Evolutionary conservation across 75 land plant species (phyloP).

Genomic region (Pseudotsuga menziesii): DNA sequence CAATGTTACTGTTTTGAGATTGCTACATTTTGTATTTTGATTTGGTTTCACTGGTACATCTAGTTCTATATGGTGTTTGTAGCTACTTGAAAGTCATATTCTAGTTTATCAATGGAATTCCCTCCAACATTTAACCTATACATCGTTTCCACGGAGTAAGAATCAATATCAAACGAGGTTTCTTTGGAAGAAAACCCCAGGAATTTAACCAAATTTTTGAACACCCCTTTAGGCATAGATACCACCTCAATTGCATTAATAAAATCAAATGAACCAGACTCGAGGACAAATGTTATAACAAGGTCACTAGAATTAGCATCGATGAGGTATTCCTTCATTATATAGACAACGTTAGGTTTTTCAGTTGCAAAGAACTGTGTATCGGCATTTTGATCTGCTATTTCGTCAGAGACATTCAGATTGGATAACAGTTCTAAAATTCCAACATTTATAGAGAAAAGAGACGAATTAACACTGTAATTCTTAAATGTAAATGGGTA

Average conservation of each 20-base stretch:
- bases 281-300: conserved; percentile 23
- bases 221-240: conserved; percentile 21
- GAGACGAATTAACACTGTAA: conserved; percentile 41
- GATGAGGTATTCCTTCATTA: conserved; percentile 32
- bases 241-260: conserved; percentile 40
- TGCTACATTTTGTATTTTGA: too few relatives aligned
- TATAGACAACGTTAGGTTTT: background rate
- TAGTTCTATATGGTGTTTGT: too few relatives aligned
- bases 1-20: too few relatives aligned
- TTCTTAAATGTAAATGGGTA: conserved; percentile 41
- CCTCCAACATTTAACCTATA: conserved; percentile 39
- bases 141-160: conserved; percentile 30
- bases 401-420: conserved; percentile 16
- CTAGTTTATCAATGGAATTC: background rate
- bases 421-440: conserved; percentile 26
- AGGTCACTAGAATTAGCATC: conserved; percentile 20
- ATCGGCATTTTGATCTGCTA: background rate
- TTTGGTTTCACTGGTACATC: too few relatives aligned
- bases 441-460: conserved; percentile 39
- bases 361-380: background rate
- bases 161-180: background rate
- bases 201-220: too few relatives aligned
- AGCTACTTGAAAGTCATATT: too few relatives aligned
- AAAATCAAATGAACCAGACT: conserved; percentile 25
- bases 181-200: conserved; percentile 5